Percentiles rank a stretch among this genome's conserved stretches.
phyloP scores from a whole-genome alignment of 352 stramenopile species.

The Peronosclerospora sorghi region DNA sequence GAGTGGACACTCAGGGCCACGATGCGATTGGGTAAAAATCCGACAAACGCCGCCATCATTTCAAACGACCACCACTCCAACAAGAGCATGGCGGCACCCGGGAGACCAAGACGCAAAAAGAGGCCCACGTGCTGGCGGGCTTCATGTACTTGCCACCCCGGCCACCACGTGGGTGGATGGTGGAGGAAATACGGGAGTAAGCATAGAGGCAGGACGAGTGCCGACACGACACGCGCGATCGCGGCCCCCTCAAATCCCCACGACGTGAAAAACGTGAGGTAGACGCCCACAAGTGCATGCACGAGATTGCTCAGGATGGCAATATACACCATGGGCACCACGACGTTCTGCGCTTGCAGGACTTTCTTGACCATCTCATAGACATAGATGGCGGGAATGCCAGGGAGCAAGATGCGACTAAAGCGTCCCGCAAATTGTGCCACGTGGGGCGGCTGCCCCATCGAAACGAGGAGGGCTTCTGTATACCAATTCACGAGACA shows the following conservation, averaged over 20 bases:
- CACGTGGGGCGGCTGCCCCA: constrained; percentile 58
- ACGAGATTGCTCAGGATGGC: constrained; percentile 64
- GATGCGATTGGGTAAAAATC: constrained; percentile 48
- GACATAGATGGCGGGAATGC: constrained; percentile 71
- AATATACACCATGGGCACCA: constrained; percentile 67
- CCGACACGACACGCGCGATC: constrained; percentile 53
- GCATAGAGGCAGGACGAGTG: constrained; percentile 35
- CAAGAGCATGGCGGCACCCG: constrained; percentile 60
- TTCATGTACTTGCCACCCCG: constrained; percentile 47
- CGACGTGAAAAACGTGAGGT: constrained; percentile 66
- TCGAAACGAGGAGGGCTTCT: constrained; percentile 36
- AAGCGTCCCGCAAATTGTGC: constrained; percentile 61
- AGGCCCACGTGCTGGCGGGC: constrained; percentile 36
- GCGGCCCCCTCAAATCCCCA: constrained; percentile 70
- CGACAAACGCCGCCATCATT: constrained; percentile 61
- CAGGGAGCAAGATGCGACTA: constrained; percentile 42
- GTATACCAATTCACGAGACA: constrained; percentile 73
- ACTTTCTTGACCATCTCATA: constrained; percentile 56
- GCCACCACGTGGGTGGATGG: constrained; percentile 42
- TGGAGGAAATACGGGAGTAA: constrained; percentile 62
- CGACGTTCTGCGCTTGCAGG: constrained; percentile 8
- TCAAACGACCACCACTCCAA: constrained; percentile 76
- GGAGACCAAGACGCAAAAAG: constrained; percentile 63
- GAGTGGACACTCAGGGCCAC: constrained; percentile 66
- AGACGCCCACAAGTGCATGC: constrained; percentile 45